Conservation (phyloP, 331 rosid species). For the Erythrophleum ivorense region DNA sequence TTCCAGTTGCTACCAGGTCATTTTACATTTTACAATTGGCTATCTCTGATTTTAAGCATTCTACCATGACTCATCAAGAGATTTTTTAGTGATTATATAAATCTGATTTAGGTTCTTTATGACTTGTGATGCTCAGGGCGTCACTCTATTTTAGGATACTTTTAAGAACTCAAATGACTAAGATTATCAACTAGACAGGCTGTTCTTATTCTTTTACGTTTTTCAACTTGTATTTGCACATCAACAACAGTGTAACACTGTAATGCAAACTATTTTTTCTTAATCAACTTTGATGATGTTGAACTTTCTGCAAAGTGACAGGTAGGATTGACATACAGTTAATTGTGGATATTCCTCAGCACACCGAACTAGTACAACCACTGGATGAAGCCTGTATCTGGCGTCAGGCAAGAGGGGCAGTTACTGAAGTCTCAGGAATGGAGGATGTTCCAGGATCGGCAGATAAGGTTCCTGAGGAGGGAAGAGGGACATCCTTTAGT, state of each 20-base stretch:
- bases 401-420: conserved; percentile 90
- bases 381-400: conserved; percentile 78
- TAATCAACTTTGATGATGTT: conserved; percentile 21
- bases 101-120: conserved; percentile 13
- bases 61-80: conserved; percentile 5
- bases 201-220: conserved; percentile 29
- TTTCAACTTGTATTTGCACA: not conserved
- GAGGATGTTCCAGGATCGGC: conserved; percentile 58
- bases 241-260: conserved; percentile 2
- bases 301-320: conserved; percentile 39
- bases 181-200: conserved; percentile 3
- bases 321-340: conserved; percentile 71
- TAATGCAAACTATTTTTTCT: conserved; percentile 6
- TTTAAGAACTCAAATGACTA: not conserved
- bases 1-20: conserved; percentile 86
- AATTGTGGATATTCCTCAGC: conserved; percentile 63
- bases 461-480: conserved; percentile 60
- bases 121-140: not conserved
- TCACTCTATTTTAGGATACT: conserved; percentile 10
- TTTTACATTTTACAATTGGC: conserved; percentile 35
- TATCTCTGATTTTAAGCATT: conserved; percentile 39
- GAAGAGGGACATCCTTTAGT: conserved; percentile 19
- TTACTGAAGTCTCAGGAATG: conserved; percentile 57
- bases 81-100: conserved; percentile 8
- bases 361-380: conserved; percentile 81